These are phyloP conservation scores for Hypoxylon rickii DNA, from an alignment of 495 filamentous ascomycete species.

Conservation along the genomic window DNA sequence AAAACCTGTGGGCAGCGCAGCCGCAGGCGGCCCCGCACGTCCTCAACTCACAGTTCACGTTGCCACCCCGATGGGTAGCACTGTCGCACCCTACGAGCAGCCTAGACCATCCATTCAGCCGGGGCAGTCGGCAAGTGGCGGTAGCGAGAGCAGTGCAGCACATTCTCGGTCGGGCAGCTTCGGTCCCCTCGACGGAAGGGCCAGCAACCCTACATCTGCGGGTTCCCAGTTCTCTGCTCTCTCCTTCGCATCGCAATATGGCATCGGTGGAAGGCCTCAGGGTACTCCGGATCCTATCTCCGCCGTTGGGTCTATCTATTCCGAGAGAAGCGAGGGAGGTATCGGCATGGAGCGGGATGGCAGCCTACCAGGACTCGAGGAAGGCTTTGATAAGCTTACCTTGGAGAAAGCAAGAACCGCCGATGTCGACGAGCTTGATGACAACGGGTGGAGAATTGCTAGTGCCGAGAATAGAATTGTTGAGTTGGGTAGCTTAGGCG, in stretches of 20 bases:
- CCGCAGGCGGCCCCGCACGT: conserved; percentile 38
- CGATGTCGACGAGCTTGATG: conserved; percentile 93
- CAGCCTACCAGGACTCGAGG: conserved; percentile 66
- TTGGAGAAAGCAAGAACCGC: conserved; percentile 78
- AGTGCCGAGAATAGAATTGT: conserved; percentile 84
- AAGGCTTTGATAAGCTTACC: conserved; percentile 71
- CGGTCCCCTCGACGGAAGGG: conserved; percentile 71
- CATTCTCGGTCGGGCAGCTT: conserved; percentile 78
- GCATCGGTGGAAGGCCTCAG: conserved; percentile 55
- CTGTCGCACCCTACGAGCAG: conserved; percentile 65
- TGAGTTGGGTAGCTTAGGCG: conserved; percentile 87
- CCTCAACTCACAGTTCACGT: conserved; percentile 71
- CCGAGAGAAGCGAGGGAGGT: conserved; percentile 67
- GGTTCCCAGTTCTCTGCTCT: conserved; percentile 77
- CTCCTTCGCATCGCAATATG: conserved; percentile 73
- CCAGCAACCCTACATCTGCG: conserved; percentile 78
- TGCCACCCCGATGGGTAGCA: conserved; percentile 83
- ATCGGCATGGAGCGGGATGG: conserved; percentile 76
- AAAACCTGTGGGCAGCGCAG: conserved; percentile 63
- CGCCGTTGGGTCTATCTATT: conserved; percentile 82
- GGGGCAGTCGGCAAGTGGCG: conserved; percentile 67
- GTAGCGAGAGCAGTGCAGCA: conserved; percentile 66
- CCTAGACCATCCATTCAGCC: conserved; percentile 49
- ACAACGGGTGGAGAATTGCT: conserved; percentile 91
- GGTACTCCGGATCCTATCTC: conserved; percentile 85